Conservation (phyloP, 345 rosid genomes). For the Syzygium aqueum region DNA sequence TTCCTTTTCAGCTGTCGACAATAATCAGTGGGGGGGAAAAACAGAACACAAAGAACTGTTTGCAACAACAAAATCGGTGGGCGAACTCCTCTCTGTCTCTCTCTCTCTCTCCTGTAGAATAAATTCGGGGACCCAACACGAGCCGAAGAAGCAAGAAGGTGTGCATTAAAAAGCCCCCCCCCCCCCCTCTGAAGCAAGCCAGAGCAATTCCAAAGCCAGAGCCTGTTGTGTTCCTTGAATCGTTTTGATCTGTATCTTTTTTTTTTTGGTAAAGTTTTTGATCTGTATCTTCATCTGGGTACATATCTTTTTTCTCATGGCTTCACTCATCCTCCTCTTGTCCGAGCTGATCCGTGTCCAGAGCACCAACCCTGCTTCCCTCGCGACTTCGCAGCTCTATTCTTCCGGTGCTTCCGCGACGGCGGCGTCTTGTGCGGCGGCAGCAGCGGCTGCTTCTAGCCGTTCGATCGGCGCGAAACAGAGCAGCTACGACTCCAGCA, state of each 20-base stretch:
- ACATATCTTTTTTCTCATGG: background rate
- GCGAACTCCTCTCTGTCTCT: background rate
- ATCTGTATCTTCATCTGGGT: background rate
- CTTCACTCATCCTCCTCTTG: constrained; percentile 7
- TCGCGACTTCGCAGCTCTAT: background rate
- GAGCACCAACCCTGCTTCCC: background rate
- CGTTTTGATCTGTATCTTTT: background rate
- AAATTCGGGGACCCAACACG: background rate
- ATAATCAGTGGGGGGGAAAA: background rate
- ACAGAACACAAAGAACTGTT: background rate
- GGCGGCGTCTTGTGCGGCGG: background rate
- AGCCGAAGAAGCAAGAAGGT: background rate
- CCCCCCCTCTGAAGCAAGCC: background rate
- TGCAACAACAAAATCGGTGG: background rate
- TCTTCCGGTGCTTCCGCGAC: background rate
- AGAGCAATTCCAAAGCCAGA: background rate
- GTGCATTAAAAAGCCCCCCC: background rate
- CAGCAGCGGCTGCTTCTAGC: background rate
- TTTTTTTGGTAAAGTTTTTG: too few species aligned
- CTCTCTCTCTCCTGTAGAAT: background rate
- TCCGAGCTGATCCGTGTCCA: constrained; percentile 2
- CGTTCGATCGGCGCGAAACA: background rate
- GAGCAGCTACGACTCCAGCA: background rate
- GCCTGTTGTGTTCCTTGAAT: too few species aligned
- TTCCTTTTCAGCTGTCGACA: background rate